Conservation (phyloP, 345 rosid genomes). For the Populus ilicifolia region DNA sequence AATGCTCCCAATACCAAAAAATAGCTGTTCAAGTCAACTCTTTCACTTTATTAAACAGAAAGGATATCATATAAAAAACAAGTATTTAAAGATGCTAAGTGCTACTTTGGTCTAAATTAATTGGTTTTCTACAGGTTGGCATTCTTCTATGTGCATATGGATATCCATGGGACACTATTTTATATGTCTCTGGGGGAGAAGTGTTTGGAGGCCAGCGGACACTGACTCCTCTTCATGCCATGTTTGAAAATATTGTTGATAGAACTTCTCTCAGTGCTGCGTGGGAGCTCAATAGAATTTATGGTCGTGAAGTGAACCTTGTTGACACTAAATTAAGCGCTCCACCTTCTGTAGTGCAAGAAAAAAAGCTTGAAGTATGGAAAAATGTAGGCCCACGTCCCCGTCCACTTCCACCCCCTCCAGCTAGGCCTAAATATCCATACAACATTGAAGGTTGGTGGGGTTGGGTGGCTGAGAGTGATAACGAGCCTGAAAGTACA, state of each 20-base stretch:
- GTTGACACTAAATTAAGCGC: constrained; percentile 36
- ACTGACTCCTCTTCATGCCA: constrained; percentile 75
- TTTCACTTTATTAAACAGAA: not conserved
- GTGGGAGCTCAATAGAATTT: constrained; percentile 86
- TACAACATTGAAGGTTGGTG: constrained; percentile 98
- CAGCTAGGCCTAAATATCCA: constrained; percentile 76
- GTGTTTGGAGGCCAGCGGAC: constrained; percentile 95
- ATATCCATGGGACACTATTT: constrained; percentile 78
- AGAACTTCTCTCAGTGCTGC: constrained; percentile 77
- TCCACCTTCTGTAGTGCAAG: constrained; percentile 51
- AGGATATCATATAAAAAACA: not conserved
- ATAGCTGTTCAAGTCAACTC: not conserved
- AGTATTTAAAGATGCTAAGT: not conserved
- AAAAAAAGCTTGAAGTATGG: constrained; percentile 55
- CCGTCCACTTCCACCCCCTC: constrained; percentile 97
- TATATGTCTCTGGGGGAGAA: constrained; percentile 92
- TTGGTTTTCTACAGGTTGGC: constrained; percentile 58
- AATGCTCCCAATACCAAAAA: not conserved
- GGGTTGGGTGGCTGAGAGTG: constrained; percentile 99
- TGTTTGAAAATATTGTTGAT: constrained; percentile 89
- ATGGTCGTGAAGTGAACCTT: constrained; percentile 77
- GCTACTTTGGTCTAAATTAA: not conserved
- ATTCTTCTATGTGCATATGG: constrained; percentile 94
- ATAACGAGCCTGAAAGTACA: constrained; percentile 94
- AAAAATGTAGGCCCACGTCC: constrained; percentile 74